Percentiles rank a stretch among this genome's conserved stretches.
Conservation (phyloP, 2,329 filamentous ascomycete genomes). For the Metarhizium sp. region DNA sequence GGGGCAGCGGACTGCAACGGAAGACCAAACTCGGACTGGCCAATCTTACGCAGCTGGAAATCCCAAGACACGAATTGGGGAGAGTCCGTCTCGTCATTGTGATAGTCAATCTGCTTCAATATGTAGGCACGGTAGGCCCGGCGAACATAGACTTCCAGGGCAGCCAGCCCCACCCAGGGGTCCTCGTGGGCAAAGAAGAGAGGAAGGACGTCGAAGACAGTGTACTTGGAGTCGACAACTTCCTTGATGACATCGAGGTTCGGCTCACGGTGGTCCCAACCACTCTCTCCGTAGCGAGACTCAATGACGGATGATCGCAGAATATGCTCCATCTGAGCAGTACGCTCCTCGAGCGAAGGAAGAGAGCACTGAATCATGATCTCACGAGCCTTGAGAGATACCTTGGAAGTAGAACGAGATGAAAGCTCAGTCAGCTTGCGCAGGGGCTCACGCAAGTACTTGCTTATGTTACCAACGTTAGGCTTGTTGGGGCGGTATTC, state of each 20-base stretch:
- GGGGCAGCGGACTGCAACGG: constrained; percentile 71
- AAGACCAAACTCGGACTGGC: constrained; percentile 80
- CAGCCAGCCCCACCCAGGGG: constrained; percentile 86
- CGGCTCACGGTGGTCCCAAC: constrained; percentile 92
- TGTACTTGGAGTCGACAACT: constrained; percentile 97
- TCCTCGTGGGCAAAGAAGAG: constrained; percentile 94
- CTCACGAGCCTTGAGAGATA: constrained; percentile 93
- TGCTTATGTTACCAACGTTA: constrained; percentile 76
- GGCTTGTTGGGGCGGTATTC: constrained; percentile 94
- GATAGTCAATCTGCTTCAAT: constrained; percentile 81
- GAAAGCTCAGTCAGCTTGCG: constrained; percentile 84
- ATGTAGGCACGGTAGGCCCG: constrained; percentile 95
- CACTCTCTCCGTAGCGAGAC: constrained; percentile 94
- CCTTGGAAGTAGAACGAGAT: constrained; percentile 74
- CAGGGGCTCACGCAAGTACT: constrained; percentile 74
- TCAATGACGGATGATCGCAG: constrained; percentile 90
- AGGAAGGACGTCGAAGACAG: constrained; percentile 90
- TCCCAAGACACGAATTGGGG: constrained; percentile 87
- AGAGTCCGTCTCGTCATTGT: constrained; percentile 60
- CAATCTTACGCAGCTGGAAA: constrained; percentile 88
- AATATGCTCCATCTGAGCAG: constrained; percentile 97
- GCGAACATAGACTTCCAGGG: constrained; percentile 91
- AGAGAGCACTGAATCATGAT: constrained; percentile 95
- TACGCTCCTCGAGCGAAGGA: constrained; percentile 90
- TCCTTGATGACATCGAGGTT: constrained; percentile 89